phyloP scores from a whole-genome alignment of 1,139 yeast genomes.

The Suhomyces maxii region DNA sequence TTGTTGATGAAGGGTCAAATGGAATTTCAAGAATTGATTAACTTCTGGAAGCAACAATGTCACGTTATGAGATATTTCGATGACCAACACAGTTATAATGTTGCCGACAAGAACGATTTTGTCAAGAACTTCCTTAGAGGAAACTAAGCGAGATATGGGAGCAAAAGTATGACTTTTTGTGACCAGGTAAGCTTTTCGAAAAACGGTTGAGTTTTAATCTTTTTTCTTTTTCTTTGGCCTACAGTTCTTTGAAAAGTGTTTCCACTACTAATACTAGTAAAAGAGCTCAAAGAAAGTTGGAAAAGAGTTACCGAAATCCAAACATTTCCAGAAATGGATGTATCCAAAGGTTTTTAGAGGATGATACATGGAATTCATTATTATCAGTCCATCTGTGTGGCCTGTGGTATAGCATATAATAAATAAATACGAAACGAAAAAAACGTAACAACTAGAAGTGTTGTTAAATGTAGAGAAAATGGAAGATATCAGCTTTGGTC shows the following conservation, averaged over 20 bases:
- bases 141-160: constrained; percentile 1
- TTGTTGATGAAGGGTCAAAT: constrained; percentile 81
- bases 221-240: no score
- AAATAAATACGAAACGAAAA: not conserved
- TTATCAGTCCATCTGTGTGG: not conserved
- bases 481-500: no score
- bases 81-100: constrained; percentile 56
- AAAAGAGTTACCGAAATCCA: not conserved
- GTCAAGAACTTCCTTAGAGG: constrained; percentile 69
- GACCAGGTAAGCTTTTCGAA: no score
- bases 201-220: no score
- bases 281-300: no score
- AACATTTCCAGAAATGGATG: not conserved
- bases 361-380: no score
- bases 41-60: constrained; percentile 90
- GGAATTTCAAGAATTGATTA: constrained; percentile 87
- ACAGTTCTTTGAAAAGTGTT: no score
- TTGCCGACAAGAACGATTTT: constrained; percentile 53
- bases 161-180: no score
- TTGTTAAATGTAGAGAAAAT: not conserved
- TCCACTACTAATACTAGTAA: no score
- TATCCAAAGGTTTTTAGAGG: not conserved
- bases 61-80: constrained; percentile 83
- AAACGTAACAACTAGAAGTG: no score
- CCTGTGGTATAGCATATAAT: not conserved